Evolutionary conservation across 202 grass and related monocot genomes (phyloP).

Genomic region (Musa balbisiana): DNA sequence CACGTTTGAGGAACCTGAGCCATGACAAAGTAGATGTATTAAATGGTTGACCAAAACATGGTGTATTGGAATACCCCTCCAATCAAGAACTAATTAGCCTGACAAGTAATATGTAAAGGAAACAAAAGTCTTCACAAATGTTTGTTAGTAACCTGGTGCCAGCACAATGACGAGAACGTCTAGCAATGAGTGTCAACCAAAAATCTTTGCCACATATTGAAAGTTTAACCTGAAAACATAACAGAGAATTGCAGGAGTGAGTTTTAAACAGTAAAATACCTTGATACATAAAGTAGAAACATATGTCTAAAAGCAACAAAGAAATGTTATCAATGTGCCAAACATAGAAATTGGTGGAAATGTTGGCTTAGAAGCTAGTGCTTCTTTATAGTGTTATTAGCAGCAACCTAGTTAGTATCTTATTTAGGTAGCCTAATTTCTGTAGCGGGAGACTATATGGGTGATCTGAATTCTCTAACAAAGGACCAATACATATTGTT

Average conservation of each 20-base stretch:
- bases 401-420: background rate
- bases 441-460: background rate
- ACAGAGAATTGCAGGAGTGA: background rate
- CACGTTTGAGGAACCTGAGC: conserved; percentile 78
- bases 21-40: conserved; percentile 15
- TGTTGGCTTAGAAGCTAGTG: background rate
- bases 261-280: conserved; percentile 11
- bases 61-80: too few species aligned
- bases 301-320: background rate
- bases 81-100: background rate
- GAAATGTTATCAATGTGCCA: background rate
- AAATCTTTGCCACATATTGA: conserved; percentile 68
- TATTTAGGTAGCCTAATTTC: background rate
- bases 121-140: conserved; percentile 6
- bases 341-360: background rate
- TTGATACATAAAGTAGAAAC: conserved; percentile 19
- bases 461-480: too few species aligned
- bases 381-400: background rate
- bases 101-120: background rate
- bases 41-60: conserved; percentile 9
- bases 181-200: conserved; percentile 90
- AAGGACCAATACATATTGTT: background rate
- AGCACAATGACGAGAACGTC: conserved; percentile 96
- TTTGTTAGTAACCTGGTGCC: conserved; percentile 75
- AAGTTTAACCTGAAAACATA: conserved; percentile 59